Base-by-base conservation (phyloP, 164 flowering plant genomes). In the Aristolochia contorta region DNA sequence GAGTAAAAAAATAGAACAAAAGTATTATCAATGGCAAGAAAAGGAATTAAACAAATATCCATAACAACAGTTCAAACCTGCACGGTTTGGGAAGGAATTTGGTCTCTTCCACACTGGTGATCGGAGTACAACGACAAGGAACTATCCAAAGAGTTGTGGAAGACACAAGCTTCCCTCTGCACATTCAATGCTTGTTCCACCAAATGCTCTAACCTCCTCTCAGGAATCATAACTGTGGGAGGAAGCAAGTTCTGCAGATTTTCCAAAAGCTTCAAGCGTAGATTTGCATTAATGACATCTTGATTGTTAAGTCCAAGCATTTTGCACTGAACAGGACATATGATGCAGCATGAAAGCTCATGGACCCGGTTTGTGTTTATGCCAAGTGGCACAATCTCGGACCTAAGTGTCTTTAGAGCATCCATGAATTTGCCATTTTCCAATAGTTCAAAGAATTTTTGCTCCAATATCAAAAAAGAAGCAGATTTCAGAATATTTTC, bases 91-190 rank as follows among this genome's bases (percentile, higher is more conserved):
- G 86, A 84, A 66, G 97, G 97, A 69, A 91, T 79, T 63, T 76
- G 82, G 46, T 78, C 79, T 74, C 69, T 83, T 52, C 93, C 95
- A 73, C 97, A 91, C 45, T 77, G 85, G 74, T 91, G 96, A 73
- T 91, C 96, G 2, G 82, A 61, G 53, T 82, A 84, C 68, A 91
- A 70, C 20, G 97, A 87, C 71, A 86, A 53, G 59, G 84, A 82
- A 67, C 72, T 67, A 58, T 82, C 82, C 54, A 67, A 57, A 43
- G 90, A 73, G 71, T 91, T 91, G 73, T 91, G 97, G 73, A 81
- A 91, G 56, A 69, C 58, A 65, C 97, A 91, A 71, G 83, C 74
- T 76, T 75, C 86, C 23, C 79, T 73, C 62, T 87, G 93, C 71
- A 85, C 72, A 52, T 72, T 66, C 61, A 89, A 84, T 33, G 94